These are phyloP conservation scores for Leccinellum rugosiceps DNA, from an alignment of 768 basidiomycete species.

Conservation along the genomic window DNA sequence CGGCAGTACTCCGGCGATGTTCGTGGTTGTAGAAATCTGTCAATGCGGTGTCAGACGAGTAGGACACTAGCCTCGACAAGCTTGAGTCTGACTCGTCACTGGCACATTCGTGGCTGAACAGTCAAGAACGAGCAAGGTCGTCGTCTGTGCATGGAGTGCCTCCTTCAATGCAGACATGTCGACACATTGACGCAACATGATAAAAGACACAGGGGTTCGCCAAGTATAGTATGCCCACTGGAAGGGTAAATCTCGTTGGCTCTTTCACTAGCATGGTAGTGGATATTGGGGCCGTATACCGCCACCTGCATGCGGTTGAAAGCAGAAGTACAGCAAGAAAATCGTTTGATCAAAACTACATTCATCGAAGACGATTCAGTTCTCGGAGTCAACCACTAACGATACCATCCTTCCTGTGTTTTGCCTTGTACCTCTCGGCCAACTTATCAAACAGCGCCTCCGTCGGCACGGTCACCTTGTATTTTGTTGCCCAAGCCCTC, in stretches of 20 bases:
- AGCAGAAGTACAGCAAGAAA: too few relatives aligned
- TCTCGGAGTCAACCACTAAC: background rate
- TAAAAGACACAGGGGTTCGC: too few relatives aligned
- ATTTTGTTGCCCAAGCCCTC: background rate
- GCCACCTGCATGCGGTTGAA: too few relatives aligned
- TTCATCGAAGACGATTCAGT: background rate
- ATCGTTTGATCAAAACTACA: too few relatives aligned
- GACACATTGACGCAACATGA: too few relatives aligned
- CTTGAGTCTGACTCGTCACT: constrained; percentile 4
- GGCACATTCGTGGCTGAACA: constrained; percentile 27
- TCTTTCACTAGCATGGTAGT: too few relatives aligned
- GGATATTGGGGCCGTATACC: too few relatives aligned
- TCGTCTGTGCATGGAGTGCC: constrained; percentile 71
- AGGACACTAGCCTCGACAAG: background rate
- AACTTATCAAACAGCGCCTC: background rate
- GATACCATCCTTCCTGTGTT: background rate
- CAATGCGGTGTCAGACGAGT: constrained; percentile 73
- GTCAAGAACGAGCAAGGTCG: constrained; percentile 75
- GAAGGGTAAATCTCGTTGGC: too few relatives aligned
- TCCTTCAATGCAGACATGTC: constrained; percentile 64
- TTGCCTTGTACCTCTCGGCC: background rate
- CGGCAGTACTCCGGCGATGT: background rate
- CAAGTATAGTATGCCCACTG: too few relatives aligned
- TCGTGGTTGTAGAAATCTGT: constrained; percentile 49
- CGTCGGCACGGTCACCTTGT: background rate